Percentiles rank a stretch among this genome's conserved stretches.
phyloP scores from a whole-genome alignment of 2,329 filamentous ascomycete species.

The Celoporthe dispersa region DNA sequence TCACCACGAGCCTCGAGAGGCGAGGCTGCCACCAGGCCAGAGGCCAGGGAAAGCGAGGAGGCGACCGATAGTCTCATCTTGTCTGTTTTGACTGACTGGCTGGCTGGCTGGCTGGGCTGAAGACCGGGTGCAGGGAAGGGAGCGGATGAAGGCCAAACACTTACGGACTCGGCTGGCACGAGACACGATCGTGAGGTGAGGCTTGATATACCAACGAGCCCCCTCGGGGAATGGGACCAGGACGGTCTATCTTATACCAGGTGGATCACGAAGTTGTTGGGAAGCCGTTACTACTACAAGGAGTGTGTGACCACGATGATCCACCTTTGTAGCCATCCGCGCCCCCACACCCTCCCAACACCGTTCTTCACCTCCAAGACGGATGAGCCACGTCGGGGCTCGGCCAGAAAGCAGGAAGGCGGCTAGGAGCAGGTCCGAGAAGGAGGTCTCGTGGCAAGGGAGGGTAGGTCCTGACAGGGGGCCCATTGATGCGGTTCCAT shows the following conservation, averaged over 20 bases:
- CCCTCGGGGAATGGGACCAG: background rate
- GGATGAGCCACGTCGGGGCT: conserved; percentile 3
- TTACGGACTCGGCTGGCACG: conserved; percentile 8
- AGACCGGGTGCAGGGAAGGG: background rate
- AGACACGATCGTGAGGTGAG: conserved; percentile 20
- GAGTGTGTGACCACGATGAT: background rate
- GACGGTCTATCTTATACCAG: conserved; percentile 14
- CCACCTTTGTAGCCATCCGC: background rate
- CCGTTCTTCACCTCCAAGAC: background rate
- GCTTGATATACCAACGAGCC: background rate
- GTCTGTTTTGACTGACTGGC: conserved; percentile 11
- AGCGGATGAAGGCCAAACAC: background rate
- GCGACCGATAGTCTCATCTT: conserved; percentile 26
- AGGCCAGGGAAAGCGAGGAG: conserved; percentile 19
- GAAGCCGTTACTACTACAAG: background rate
- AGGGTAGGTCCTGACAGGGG: background rate
- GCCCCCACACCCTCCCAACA: conserved; percentile 1
- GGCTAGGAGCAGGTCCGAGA: too few species aligned
- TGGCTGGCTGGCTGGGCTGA: background rate
- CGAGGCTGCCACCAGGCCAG: conserved; percentile 23
- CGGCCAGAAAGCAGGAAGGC: background rate
- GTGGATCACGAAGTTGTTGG: conserved; percentile 1
- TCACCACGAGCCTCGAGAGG: conserved; percentile 23
- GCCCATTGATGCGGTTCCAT: background rate
- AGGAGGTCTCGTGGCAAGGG: conserved; percentile 2